These are phyloP conservation scores for Casuarina cunninghamiana DNA, from an alignment of 306 rosid genomes.

Conservation along the genomic window DNA sequence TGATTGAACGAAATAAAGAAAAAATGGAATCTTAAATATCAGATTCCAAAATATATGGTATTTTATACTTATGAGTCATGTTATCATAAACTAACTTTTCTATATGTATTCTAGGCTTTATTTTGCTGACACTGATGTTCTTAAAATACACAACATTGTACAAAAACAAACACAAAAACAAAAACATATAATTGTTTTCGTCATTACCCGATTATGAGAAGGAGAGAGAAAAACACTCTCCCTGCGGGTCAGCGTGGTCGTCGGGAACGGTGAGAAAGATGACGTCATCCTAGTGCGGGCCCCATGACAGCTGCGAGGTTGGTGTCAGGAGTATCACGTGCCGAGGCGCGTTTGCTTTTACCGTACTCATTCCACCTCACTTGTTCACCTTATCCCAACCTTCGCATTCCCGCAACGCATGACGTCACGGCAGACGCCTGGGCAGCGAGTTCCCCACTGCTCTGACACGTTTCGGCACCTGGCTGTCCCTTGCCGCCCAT, in stretches of 20 bases:
- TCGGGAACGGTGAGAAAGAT: not conserved
- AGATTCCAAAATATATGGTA: too few species aligned
- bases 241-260: not conserved
- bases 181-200: too few species aligned
- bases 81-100: too few species aligned
- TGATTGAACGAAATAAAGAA: too few species aligned
- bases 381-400: not conserved
- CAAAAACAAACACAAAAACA: too few species aligned
- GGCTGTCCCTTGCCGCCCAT: not conserved
- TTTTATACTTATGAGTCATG: too few species aligned
- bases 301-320: not conserved
- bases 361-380: constrained; percentile 3
- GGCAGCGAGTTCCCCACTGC: not conserved
- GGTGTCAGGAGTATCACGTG: constrained; percentile 10
- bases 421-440: not conserved
- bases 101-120: too few species aligned
- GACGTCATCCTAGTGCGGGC: not conserved
- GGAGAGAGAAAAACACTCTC: too few species aligned
- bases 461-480: not conserved
- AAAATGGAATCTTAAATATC: too few species aligned
- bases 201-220: too few species aligned
- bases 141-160: too few species aligned
- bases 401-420: not conserved
- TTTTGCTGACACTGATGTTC: too few species aligned
- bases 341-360: not conserved